Evolutionary conservation across 2,329 filamentous ascomycete species (phyloP), one percentile per base, ranked within the genome.

Genomic region (Pseudopyricularia cyperi): DNA sequence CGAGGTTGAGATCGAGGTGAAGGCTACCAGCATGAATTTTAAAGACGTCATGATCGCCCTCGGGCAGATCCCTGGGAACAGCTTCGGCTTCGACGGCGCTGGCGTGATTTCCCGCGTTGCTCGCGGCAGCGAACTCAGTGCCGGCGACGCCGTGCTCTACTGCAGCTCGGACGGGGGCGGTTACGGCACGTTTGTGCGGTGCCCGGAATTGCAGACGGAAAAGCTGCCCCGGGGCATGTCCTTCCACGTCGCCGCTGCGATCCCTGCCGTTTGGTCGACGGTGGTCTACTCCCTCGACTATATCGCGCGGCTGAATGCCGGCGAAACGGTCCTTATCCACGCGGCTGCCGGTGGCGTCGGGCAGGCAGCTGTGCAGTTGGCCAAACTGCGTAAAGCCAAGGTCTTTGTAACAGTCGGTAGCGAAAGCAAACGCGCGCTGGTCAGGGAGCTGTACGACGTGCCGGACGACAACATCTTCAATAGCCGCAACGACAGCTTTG

Each of bases 291-390:
- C 64, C 7, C 58, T 78, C 4, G 33, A 55, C 17, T 37, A 64
- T 17, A 50, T 64, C 22, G 64, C 61, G 1, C 54, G 56, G 1
- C 59, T 71, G 2, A 53, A 54, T 4, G 52, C 51, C 1, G 60
- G 58, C 2, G 57, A 64, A 48, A 65, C 56, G 2, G 60, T 74
- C 3, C 62, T 76, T 1, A 61, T 76, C 11, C 70, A 73, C 46
- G 63, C 64, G 11, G 73, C 65, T 8, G 66, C 69, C 5, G 69
- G 71, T 48, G 62, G 64, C 1, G 62, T 69, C 24, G 72, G 73
- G 0, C 62, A 70, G 15, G 68, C 68, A 7, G 72, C 71, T 2
- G 57, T 76, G 3, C 61, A 65, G 6, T 54, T 75, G 7, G 68
- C 69, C 3, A 59, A 58, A 33, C 53, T 60, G 1, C 53, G 62